A percentile compares a stretch with the other conserved stretches of the same genome.
These are phyloP conservation scores for Penicillium sp. DNA, from an alignment of 2,329 filamentous ascomycete species.

Conservation along the genomic window DNA sequence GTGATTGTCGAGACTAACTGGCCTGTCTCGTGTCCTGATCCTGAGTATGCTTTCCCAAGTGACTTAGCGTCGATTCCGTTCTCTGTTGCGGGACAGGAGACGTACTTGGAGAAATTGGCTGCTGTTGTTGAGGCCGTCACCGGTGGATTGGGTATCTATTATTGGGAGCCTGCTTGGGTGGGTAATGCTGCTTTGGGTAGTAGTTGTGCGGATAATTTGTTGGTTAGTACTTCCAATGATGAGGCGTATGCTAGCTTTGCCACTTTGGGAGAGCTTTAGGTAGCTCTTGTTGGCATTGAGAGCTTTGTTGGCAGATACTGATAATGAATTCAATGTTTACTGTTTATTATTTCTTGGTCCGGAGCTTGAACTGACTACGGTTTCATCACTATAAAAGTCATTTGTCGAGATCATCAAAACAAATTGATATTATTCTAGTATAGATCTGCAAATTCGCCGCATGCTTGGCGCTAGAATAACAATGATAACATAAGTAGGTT, in stretches of 20 bases:
- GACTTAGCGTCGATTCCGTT: conserved; percentile 63
- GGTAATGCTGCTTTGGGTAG: conserved; percentile 65
- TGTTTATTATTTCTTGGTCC: neutral
- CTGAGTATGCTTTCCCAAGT: conserved; percentile 59
- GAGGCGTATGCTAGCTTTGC: conserved; percentile 58
- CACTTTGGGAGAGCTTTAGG: conserved; percentile 55
- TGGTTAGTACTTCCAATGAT: conserved; percentile 57
- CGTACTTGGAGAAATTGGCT: conserved; percentile 62
- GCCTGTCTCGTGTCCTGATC: conserved; percentile 63
- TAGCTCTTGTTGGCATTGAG: neutral
- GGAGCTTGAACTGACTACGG: no score
- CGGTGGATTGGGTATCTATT: conserved; percentile 63
- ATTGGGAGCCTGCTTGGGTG: conserved; percentile 74
- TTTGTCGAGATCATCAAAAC: no score
- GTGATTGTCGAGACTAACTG: conserved; percentile 72
- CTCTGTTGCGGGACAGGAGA: conserved; percentile 61
- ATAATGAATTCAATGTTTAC: neutral
- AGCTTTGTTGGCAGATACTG: neutral
- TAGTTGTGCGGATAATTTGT: conserved; percentile 63
- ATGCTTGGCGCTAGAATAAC: no score
- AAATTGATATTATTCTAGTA: no score
- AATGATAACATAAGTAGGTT: no score
- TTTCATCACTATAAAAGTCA: no score
- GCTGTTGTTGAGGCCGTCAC: conserved; percentile 54
- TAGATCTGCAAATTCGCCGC: no score